Evolutionary conservation across 1,284 basidiomycete species (phyloP), one percentile per base, ranked within the genome.

Genomic region (Bjerkandera adusta): DNA sequence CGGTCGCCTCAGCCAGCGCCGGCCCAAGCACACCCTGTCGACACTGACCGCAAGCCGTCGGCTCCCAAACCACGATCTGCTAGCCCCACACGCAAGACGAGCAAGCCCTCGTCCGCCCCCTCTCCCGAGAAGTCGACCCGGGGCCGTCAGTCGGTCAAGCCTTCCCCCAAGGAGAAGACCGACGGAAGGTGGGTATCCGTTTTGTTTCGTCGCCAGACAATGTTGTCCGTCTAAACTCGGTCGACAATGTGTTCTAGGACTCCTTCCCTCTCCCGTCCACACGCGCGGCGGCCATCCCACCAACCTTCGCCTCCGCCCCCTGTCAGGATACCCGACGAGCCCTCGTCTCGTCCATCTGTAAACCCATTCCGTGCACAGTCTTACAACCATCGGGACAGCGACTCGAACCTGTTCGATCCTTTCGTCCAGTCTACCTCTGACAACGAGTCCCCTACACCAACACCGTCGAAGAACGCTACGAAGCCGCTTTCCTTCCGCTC

Each of bases 301-400:
- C 83, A 83, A 63, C 75, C 80, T 16, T 83, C 82, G 29, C 81
- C 81, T 16, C 75, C 77, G 49, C 66, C 44, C 54, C 60, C 57
- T 32, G 56, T 53, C 57, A 58, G 57, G 54, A 63, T 61, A 65
- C 64, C 79, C 73, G 79, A 80, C 71, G 82, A 83, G 71, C 75
- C 59, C 51, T 55, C 63, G 48, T 50, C 57, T 45, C 50, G 59
- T 45, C 60, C 60, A 52, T 67, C 59, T 21, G 48, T 52, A 36
- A 69, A 58, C 22, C 54, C 52, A n/a, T 52, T 52, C 30, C 46
- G 48, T 33, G 49, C 54, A 39, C 51, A 45, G 26, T 52, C 56
- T 45, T 67, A 53, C 54, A 37, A 66, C 47, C 53, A 52, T 36
- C 66, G 54, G 40, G 58, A 51, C 22, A 58, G 46, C 47, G 64